A percentile compares a stretch with the other conserved stretches of the same genome.
These are phyloP conservation scores for Lachnum nothofagi DNA, from an alignment of 2,329 filamentous ascomycete genomes.

Conservation along the genomic window DNA sequence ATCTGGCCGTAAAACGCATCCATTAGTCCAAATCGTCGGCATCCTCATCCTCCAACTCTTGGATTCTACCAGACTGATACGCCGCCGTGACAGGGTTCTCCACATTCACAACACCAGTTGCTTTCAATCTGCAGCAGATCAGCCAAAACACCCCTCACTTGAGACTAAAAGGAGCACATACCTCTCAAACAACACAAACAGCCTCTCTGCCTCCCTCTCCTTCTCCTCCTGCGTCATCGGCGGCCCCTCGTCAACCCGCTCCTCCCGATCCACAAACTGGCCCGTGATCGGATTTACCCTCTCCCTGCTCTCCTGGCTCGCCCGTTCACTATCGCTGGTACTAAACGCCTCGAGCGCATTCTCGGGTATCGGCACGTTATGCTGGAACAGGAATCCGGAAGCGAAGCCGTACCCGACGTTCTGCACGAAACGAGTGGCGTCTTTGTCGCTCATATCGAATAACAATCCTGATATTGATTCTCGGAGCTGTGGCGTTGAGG, in stretches of 20 bases:
- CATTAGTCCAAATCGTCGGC: constrained; percentile 14
- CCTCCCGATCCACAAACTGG: constrained; percentile 28
- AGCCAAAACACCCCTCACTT: constrained; percentile 4
- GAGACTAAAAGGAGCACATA: constrained; percentile 8
- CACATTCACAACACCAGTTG: constrained; percentile 30
- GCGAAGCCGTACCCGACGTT: constrained; percentile 96
- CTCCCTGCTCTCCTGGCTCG: constrained; percentile 19
- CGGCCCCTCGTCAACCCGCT: constrained; percentile 48
- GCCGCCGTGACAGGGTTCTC: constrained; percentile 29
- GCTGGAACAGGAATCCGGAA: constrained; percentile 80
- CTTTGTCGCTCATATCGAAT: constrained; percentile 79
- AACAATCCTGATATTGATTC: constrained; percentile 72
- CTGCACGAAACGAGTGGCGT: constrained; percentile 73
- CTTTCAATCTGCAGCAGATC: constrained; percentile 22
- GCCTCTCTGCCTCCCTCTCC: constrained; percentile 59
- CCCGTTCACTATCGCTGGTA: constrained; percentile 19
- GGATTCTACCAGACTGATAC: constrained; percentile 26
- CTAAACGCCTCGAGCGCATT: constrained; percentile 54
- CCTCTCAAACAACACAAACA: constrained; percentile 33
- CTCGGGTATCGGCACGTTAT: constrained; percentile 72
- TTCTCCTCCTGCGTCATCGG: constrained; percentile 91
- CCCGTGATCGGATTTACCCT: constrained; percentile 31
- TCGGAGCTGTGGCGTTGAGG: constrained; percentile 65
- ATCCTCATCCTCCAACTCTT: constrained; percentile 29
- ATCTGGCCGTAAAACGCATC: neutral